phyloP scores from a whole-genome alignment of 768 basidiomycete species.

The Boletus barrowsii region DNA sequence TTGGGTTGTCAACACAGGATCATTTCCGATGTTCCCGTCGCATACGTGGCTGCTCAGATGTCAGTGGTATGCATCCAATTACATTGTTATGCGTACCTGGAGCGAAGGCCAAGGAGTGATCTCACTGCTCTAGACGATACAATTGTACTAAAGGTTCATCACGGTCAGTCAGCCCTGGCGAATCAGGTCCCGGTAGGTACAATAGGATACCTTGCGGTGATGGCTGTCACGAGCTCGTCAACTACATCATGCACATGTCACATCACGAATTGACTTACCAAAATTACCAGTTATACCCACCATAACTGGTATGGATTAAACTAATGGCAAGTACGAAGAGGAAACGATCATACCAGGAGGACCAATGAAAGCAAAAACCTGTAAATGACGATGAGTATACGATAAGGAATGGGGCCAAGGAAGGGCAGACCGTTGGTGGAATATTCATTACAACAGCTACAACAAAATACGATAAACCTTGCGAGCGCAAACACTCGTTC shows the following conservation, averaged over 20 bases:
- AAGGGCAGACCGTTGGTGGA: slow-evolving; percentile 4
- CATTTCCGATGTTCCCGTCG: not conserved
- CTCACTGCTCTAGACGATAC: not conserved
- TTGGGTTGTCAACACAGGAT: not conserved
- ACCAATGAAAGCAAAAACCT: slow-evolving; percentile 12
- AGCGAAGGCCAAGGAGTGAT: not conserved
- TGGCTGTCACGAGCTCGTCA: slow-evolving; percentile 6
- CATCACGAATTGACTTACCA: not conserved
- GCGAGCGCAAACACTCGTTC: slow-evolving; percentile 8
- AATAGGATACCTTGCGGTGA: not conserved
- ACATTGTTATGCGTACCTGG: not conserved
- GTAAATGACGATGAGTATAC: not conserved
- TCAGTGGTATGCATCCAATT: not conserved
- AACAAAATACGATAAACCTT: slow-evolving; percentile 18
- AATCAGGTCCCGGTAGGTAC: not conserved
- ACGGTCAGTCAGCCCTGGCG: not conserved
- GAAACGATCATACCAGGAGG: not conserved
- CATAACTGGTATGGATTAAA: slow-evolving; percentile 2
- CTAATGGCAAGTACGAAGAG: not conserved
- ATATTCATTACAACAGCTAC: not conserved
- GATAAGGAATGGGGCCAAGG: accelerated
- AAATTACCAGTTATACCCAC: not conserved
- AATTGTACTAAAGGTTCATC: not conserved
- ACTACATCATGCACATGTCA: not conserved
- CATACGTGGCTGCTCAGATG: not conserved